A percentile compares a stretch with the other conserved stretches of the same genome.
Conservation (phyloP, 495 filamentous ascomycete genomes). For the Lepidopterella palustris region DNA sequence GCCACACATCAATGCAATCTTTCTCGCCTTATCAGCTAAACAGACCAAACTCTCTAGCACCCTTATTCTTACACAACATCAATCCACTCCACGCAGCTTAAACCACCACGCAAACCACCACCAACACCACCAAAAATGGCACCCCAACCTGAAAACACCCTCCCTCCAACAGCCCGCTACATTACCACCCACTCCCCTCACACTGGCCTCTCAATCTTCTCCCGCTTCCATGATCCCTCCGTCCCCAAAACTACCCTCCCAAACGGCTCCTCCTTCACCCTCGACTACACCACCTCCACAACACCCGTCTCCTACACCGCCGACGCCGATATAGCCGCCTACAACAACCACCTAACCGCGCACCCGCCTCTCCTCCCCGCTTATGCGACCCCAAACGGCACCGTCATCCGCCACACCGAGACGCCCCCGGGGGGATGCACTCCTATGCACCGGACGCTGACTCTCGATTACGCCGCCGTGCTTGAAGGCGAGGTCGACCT, state of each 20-base stretch:
- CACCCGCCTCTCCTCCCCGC: background rate
- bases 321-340: background rate
- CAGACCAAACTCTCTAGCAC: slow-evolving; percentile 1
- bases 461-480: slow-evolving; percentile 17
- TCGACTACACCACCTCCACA: background rate
- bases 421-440: background rate
- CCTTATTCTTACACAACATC: background rate
- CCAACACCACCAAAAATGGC: background rate
- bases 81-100: background rate
- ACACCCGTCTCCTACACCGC: background rate
- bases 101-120: background rate
- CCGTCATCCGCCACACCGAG: background rate
- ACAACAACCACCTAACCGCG: background rate
- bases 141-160: background rate
- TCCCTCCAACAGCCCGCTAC: background rate
- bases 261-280: background rate
- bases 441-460: slow-evolving; percentile 21
- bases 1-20: too few relatives aligned
- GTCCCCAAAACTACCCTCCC: background rate
- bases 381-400: slow-evolving; percentile 4
- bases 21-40: background rate
- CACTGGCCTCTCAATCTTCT: background rate
- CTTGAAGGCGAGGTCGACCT: slow-evolving; percentile 44
- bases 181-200: background rate
- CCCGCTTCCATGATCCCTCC: background rate